Conservation (phyloP, 2,329 filamentous ascomycete genomes). For the Paramyrothecium roridum region DNA sequence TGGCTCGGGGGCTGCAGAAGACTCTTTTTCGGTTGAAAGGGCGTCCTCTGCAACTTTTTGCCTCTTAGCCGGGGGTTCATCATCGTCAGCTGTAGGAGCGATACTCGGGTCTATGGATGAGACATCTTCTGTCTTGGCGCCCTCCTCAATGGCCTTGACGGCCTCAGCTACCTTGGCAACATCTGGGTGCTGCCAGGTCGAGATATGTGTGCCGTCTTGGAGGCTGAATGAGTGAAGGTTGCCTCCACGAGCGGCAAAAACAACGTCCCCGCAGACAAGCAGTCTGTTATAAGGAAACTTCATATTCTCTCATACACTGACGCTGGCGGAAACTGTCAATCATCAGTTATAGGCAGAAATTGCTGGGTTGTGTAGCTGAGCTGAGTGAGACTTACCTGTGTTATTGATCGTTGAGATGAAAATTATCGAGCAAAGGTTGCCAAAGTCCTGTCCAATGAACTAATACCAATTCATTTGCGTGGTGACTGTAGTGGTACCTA, state of each 20-base stretch:
- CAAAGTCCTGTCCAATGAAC: neutral
- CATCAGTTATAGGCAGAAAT: neutral
- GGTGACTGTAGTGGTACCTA: no score
- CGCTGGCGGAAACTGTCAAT: neutral
- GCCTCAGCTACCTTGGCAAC: conserved; percentile 28
- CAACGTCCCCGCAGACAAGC: conserved; percentile 47
- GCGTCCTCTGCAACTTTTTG: conserved; percentile 25
- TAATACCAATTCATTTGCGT: neutral
- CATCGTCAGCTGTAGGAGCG: conserved; percentile 13
- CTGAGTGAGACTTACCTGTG: neutral
- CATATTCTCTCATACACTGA: conserved; percentile 21
- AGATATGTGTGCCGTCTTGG: conserved; percentile 54
- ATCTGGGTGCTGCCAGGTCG: conserved; percentile 57
- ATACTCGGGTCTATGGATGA: conserved; percentile 5
- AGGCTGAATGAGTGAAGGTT: conserved; percentile 67
- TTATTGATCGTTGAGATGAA: neutral
- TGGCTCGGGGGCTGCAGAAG: conserved; percentile 8
- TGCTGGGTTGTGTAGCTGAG: neutral
- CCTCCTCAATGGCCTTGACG: conserved; percentile 15
- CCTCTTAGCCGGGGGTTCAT: conserved; percentile 32
- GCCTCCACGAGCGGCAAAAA: conserved; percentile 73
- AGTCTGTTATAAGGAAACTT: conserved; percentile 65
- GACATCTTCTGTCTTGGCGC: conserved; percentile 8
- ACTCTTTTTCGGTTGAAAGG: conserved; percentile 13
- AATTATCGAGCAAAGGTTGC: neutral